Evolutionary conservation across 106 monocot species (phyloP).

Genomic region (Dioscorea alata): DNA sequence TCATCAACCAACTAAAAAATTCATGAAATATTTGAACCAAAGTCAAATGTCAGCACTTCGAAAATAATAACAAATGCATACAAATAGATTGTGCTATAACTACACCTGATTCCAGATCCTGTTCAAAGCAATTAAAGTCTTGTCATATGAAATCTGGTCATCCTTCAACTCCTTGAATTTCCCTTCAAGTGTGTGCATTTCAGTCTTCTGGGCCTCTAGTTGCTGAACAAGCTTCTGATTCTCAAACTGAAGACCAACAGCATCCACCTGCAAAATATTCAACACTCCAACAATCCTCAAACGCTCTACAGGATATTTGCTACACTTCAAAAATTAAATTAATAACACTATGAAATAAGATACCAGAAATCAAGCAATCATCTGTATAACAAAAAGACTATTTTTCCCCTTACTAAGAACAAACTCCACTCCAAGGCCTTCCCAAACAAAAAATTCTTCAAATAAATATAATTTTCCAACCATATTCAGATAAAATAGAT

Average conservation of each 20-base stretch:
- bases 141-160: constrained; percentile 63
- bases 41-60: not conserved
- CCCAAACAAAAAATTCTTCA: not conserved
- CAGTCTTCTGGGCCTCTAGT: constrained; percentile 74
- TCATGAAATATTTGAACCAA: not conserved
- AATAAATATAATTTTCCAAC: not conserved
- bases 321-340: not conserved
- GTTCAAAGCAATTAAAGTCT: constrained; percentile 63
- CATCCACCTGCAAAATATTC: constrained; percentile 57
- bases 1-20: constrained; percentile 63
- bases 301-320: not conserved
- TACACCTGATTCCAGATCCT: constrained; percentile 95
- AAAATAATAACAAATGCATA: not conserved
- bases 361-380: not conserved
- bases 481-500: not conserved
- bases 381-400: not conserved
- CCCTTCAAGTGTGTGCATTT: constrained; percentile 61
- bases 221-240: constrained; percentile 93
- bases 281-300: not conserved
- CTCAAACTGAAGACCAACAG: constrained; percentile 72
- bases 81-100: not conserved
- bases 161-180: constrained; percentile 68
- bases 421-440: not conserved
- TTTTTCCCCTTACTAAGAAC: not conserved
- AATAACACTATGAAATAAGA: not conserved